phyloP scores from a whole-genome alignment of 345 rosid genomes.

The Pelargonium nanum region DNA sequence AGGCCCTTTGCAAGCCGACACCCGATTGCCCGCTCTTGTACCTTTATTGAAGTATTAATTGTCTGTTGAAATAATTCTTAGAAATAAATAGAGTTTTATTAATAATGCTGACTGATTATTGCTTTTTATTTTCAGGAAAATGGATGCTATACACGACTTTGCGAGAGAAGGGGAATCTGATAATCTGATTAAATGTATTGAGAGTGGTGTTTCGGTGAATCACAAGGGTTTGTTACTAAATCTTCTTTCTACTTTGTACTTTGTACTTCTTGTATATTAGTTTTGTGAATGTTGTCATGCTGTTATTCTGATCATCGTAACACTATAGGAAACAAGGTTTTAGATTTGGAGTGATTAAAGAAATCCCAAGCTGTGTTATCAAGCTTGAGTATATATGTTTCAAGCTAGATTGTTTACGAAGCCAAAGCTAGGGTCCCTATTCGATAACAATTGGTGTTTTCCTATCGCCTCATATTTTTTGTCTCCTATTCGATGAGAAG shows the following conservation, averaged over 20 bases:
- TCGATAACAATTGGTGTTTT: too few relatives aligned
- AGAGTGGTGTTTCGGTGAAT: constrained; percentile 59
- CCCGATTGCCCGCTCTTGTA: too few relatives aligned
- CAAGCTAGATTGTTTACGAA: not conserved
- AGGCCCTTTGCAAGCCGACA: too few relatives aligned
- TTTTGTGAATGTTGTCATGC: too few relatives aligned
- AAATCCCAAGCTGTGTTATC: not conserved
- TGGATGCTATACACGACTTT: constrained; percentile 82
- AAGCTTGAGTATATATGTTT: not conserved
- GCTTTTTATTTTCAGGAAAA: constrained; percentile 44
- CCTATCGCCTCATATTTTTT: not conserved
- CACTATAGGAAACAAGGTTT: too few relatives aligned
- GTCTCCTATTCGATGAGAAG: not conserved
- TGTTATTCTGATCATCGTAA: too few relatives aligned
- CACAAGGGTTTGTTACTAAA: constrained; percentile 37
- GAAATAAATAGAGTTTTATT: not conserved
- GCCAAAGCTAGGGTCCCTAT: not conserved
- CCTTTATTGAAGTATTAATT: not conserved
- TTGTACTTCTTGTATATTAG: not conserved
- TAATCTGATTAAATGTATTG: constrained; percentile 59
- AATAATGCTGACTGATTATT: not conserved
- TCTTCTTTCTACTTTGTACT: not conserved
- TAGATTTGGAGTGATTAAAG: not conserved
- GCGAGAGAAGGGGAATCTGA: constrained; percentile 86
- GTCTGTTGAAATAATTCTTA: too few relatives aligned